These are phyloP conservation scores for Malus domestica DNA, from an alignment of 306 rosid genomes.

Conservation along the genomic window DNA sequence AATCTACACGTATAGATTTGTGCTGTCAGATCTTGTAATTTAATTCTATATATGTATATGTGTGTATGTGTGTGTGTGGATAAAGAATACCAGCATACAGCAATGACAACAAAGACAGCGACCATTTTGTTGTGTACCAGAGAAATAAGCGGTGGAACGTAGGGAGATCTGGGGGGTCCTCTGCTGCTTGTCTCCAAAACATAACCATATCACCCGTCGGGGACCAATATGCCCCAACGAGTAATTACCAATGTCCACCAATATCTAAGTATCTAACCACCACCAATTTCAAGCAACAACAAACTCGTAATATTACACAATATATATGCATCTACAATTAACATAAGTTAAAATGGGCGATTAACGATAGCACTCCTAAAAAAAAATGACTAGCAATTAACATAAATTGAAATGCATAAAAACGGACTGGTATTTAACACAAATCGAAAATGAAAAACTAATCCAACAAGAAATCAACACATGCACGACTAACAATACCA, in stretches of 20 bases:
- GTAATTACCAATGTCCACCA: conserved; percentile 28
- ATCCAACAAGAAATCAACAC: too few species aligned
- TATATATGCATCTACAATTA: too few species aligned
- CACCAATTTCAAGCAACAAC: conserved; percentile 4
- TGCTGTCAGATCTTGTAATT: neutral
- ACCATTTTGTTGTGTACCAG: conserved; percentile 30
- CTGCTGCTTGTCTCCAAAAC: conserved; percentile 35
- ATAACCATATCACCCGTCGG: conserved; percentile 5
- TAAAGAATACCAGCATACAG: conserved; percentile 4
- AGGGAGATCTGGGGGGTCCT: conserved; percentile 51
- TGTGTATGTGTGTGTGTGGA: neutral
- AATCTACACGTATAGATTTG: neutral
- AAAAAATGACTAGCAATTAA: neutral
- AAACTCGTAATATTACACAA: neutral
- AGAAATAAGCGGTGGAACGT: conserved; percentile 47
- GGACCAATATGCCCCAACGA: conserved; percentile 48
- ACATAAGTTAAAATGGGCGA: neutral
- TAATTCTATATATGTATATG: neutral
- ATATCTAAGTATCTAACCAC: neutral
- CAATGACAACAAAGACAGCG: conserved; percentile 22
- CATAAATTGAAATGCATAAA: neutral
- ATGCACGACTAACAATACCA: too few species aligned
- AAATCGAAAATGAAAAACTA: neutral
- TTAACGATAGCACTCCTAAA: too few species aligned
- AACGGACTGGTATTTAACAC: neutral